Evolutionary conservation across 148 eudicot species (phyloP), one percentile per base, ranked within the genome.

Genomic region (Fagopyrum homotropicum): DNA sequence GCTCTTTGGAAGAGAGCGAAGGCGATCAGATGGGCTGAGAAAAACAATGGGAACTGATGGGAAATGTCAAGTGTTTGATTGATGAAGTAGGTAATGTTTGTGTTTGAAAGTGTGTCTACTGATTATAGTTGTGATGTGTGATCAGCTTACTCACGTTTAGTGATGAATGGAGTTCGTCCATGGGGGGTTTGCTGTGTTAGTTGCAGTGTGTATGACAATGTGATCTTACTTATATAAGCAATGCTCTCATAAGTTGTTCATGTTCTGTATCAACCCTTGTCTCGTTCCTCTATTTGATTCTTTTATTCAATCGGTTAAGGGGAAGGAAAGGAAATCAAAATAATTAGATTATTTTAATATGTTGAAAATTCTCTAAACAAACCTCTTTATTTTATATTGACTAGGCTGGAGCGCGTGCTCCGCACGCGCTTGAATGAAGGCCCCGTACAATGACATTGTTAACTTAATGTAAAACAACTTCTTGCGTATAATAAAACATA

Each of bases 1-100:
- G 80, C 78, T 48, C 73, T 84, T 82, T 88, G 89, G 97, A 93
- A 83, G 87, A 81, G 73, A 80, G 88, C 90, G 0, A 83, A 83
- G 81, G 87, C 78, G 35, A 78, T 82, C 12, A 86, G 88, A 75
- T 80, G 85, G 78, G 79, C 56, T 6, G 75, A 78, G 69, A 78
- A 83, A 82, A 40, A 52, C 51, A 78, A 78, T 55, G 78, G 85
- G 44, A 84, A 85, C 75, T 73, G 76, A 74, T 82, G 82, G 50
- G 52, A 49, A 12, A 22, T 6, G 3, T 7, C 15, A 64, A 4
- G 4, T 9, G 69, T 2, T 81, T 46, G 2, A 75, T 73, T 45
- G 81, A 88, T 14, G 6, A 9, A 35, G 40, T 52, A 51, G 45
- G 63, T 51, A 50, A 54, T 9, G 30, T 72, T 15, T 22, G 51